Percentiles rank a stretch among this genome's conserved stretches.
phyloP scores from a whole-genome alignment of 352 stramenopile genomes.

The Phytophthora sp. region DNA sequence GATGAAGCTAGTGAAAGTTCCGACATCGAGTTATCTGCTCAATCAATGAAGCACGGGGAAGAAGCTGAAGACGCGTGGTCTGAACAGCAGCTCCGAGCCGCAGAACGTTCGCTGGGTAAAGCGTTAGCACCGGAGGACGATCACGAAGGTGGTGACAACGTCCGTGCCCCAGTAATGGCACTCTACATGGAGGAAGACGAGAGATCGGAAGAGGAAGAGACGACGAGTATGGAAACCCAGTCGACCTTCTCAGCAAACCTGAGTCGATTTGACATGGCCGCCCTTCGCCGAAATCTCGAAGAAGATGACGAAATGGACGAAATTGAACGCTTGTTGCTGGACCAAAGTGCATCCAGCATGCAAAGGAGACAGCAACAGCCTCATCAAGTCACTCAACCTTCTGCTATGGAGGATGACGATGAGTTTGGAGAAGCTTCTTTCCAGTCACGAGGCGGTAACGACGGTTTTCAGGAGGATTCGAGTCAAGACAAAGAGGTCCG shows the following conservation, averaged over 20 bases:
- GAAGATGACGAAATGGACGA: constrained; percentile 45
- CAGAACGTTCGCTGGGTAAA: constrained; percentile 13
- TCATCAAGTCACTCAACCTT: not conserved
- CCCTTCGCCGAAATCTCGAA: constrained; percentile 21
- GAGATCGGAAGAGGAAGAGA: constrained; percentile 37
- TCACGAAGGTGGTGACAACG: not conserved
- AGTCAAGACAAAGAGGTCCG: constrained; percentile 1
- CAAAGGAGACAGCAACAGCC: not conserved
- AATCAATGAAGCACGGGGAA: constrained; percentile 7
- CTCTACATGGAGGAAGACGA: constrained; percentile 24
- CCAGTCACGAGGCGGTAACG: constrained; percentile 2
- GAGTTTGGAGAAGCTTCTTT: constrained; percentile 23
- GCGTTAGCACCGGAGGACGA: not conserved
- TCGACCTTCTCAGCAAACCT: constrained; percentile 5
- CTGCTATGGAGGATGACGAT: constrained; percentile 15
- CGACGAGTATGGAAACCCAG: constrained; percentile 9
- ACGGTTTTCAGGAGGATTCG: constrained; percentile 21
- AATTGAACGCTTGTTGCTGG: constrained; percentile 29
- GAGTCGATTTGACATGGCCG: constrained; percentile 19
- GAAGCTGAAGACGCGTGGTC: constrained; percentile 19
- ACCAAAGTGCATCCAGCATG: constrained; percentile 22
- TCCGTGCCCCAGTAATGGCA: not conserved
- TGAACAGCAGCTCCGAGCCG: constrained; percentile 31
- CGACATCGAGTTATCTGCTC: not conserved
- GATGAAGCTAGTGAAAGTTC: constrained; percentile 2